These are phyloP conservation scores for Castanea sativa DNA, from an alignment of 306 rosid species.

Conservation along the genomic window DNA sequence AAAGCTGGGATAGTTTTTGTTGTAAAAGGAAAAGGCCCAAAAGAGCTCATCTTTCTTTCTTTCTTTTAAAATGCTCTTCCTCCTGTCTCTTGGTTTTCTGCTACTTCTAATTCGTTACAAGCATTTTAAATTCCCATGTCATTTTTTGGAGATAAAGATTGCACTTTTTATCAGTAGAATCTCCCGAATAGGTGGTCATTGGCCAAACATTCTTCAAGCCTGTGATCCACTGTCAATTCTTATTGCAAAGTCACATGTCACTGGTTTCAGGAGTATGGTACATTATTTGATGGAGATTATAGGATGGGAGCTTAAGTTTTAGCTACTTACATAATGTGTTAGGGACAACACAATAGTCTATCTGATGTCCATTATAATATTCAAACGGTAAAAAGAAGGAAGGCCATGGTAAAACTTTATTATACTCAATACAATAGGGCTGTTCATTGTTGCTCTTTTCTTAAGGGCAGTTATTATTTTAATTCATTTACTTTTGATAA, in stretches of 20 bases:
- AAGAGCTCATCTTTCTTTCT: background rate
- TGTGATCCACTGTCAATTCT: conserved; percentile 2
- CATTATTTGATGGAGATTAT: background rate
- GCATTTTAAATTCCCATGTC: background rate
- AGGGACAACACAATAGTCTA: background rate
- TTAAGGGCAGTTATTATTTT: background rate
- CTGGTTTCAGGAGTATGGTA: background rate
- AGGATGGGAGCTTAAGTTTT: background rate
- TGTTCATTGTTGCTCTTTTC: background rate
- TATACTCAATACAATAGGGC: background rate
- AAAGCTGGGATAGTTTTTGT: background rate
- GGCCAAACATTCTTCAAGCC: background rate
- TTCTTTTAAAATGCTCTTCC: background rate
- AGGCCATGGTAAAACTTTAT: background rate
- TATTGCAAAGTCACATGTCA: background rate
- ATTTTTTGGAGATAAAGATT: background rate
- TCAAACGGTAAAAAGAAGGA: background rate
- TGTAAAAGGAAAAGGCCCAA: background rate
- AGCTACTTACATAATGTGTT: background rate
- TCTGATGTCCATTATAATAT: background rate
- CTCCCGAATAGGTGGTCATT: background rate
- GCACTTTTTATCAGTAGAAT: background rate
- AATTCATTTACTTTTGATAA: background rate
- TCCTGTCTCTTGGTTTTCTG: background rate
- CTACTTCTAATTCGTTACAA: background rate